Conservation (phyloP, 2,329 filamentous ascomycete genomes). For the Ophiostoma ulmi region DNA sequence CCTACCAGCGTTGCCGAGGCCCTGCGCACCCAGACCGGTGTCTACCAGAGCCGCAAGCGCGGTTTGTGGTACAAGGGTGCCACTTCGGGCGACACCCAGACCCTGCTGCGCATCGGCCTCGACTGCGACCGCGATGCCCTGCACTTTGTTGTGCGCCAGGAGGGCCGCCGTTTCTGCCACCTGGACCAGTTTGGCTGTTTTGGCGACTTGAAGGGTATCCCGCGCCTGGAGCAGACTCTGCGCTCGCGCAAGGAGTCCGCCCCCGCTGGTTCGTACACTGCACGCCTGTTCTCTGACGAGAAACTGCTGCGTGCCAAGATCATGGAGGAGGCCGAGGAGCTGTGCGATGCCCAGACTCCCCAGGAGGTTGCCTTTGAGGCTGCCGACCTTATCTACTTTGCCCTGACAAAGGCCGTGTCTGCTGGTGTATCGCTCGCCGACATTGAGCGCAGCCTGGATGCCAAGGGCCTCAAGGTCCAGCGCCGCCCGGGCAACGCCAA, state of each 20-base stretch:
- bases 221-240: constrained; percentile 81
- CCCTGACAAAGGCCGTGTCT: constrained; percentile 79
- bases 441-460: constrained; percentile 85
- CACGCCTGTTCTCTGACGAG: constrained; percentile 83
- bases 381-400: constrained; percentile 93
- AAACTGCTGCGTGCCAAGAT: constrained; percentile 92
- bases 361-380: constrained; percentile 84
- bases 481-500: constrained; percentile 90
- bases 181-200: constrained; percentile 90
- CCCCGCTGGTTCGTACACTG: constrained; percentile 87
- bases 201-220: constrained; percentile 73
- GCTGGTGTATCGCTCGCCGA: constrained; percentile 82
- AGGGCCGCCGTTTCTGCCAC: constrained; percentile 86
- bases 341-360: constrained; percentile 70
- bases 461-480: constrained; percentile 94
- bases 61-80: constrained; percentile 96
- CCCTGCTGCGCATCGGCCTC: constrained; percentile 74
- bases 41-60: constrained; percentile 93
- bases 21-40: constrained; percentile 68
- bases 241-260: constrained; percentile 75
- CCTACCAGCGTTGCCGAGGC: constrained; percentile 85
- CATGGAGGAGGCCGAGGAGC: constrained; percentile 94
- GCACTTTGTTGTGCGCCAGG: constrained; percentile 83
- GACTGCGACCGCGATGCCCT: constrained; percentile 95
- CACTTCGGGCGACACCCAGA: constrained; percentile 87